Evolutionary conservation across 2,329 filamentous ascomycete genomes (phyloP), one percentile per base, ranked within the genome.

Genomic region (Hirsutella rhossiliensis): DNA sequence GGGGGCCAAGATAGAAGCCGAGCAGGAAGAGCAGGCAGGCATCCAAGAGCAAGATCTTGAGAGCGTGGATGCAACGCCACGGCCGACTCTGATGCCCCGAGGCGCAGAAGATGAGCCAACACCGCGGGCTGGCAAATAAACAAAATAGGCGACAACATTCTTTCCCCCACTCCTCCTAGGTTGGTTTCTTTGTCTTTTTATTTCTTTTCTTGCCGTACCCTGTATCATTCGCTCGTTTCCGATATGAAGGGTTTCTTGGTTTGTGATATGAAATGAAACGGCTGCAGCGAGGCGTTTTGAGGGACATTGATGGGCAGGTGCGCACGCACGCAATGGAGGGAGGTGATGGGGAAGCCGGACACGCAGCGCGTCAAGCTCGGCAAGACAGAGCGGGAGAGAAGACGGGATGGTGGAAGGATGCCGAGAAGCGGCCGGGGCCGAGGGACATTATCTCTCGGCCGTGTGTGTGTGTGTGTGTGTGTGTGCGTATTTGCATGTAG

Each of bases 21-120:
- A 46, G 18, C 44, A 29, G 31, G 45, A 34, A 4, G 27, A 19
- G 18, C 32, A 40, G 30, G 11, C 11, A 3, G 36, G 44, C 17
- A 44, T 44, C 11, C 38, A 20, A 3, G 45, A 40, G 27, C 45
- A 52, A 17, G 34, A 17, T 4, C 2, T 1, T 11, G 15, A 13
- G 9, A 38, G 56, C 42, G 52, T 62, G 34, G 67, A 72, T 31
- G 65, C 64, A 39, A 73, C 70, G 23, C 71, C 71, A 19, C 66
- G 66, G 41, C 66, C 67, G 31, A 42, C 52, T 4, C 45, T 51
- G 17, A 45, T 48, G 17, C 40, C n/a, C 32, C 44, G 38, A 23
- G n/a, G 11, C 5, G 11, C 17, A 7, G 56, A 59, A 12, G 62
- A 69, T 27, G 63, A 70, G 44, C 58, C 62, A 12, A 71, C 67